phyloP scores from a whole-genome alignment of 2,329 filamentous ascomycete genomes.

The Verticillium isaacii region DNA sequence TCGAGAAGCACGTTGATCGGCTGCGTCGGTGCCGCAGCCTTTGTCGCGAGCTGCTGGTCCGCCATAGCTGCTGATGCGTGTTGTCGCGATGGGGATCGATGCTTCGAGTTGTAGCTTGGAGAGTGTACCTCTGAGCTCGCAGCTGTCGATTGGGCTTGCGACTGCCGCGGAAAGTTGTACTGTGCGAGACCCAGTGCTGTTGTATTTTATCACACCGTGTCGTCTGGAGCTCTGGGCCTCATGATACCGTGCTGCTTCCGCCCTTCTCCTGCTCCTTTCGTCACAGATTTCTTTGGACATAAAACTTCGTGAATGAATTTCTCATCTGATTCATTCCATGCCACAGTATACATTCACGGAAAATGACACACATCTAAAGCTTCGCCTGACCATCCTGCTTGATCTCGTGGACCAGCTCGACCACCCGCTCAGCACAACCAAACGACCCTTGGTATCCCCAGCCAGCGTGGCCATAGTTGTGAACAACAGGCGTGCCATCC shows the following conservation, averaged over 20 bases:
- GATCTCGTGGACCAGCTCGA: slow-evolving; percentile 64
- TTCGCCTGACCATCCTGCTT: slow-evolving; percentile 20
- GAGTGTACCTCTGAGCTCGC: not conserved
- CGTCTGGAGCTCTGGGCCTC: too few relatives aligned
- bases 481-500: slow-evolving; percentile 62
- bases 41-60: slow-evolving; percentile 3
- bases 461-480: slow-evolving; percentile 76
- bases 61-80: slow-evolving; percentile 7
- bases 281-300: too few relatives aligned
- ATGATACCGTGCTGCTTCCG: too few relatives aligned
- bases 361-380: slow-evolving; percentile 14
- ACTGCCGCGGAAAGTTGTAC: not conserved
- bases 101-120: not conserved
- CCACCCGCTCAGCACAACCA: slow-evolving; percentile 63
- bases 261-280: too few relatives aligned
- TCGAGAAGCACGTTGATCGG: slow-evolving; percentile 27
- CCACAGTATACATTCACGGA: too few relatives aligned
- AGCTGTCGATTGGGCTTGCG: not conserved
- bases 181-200: not conserved
- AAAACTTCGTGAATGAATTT: too few relatives aligned
- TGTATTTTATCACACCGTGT: not conserved
- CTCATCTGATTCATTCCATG: too few relatives aligned
- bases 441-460: slow-evolving; percentile 71
- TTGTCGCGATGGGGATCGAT: not conserved
- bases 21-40: slow-evolving; percentile 5